These are phyloP conservation scores for Pugionium cornutum DNA, from an alignment of 345 rosid species.

Conservation along the genomic window DNA sequence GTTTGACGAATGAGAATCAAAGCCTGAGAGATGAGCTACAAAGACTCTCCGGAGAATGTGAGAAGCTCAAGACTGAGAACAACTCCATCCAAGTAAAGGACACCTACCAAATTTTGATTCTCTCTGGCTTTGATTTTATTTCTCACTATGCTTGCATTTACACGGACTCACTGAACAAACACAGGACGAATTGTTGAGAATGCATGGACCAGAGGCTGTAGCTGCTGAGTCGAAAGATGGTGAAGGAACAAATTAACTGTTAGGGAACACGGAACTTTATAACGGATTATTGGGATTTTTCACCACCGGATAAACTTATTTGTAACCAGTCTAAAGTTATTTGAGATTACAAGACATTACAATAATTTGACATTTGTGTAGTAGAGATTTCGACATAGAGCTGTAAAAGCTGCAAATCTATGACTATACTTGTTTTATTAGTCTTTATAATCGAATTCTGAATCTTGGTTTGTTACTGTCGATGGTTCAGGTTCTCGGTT, in stretches of 20 bases:
- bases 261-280: conserved; percentile 21
- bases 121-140: neutral
- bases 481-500: conserved; percentile 12
- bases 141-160: neutral
- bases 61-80: conserved; percentile 84
- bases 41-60: conserved; percentile 80
- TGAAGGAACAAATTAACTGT: conserved; percentile 46
- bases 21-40: conserved; percentile 75
- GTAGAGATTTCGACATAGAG: conserved; percentile 29
- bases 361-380: conserved; percentile 34
- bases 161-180: neutral
- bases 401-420: conserved; percentile 33
- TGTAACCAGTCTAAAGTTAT: conserved; percentile 31
- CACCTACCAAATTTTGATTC: neutral
- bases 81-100: conserved; percentile 65
- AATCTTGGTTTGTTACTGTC: conserved; percentile 32
- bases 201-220: conserved; percentile 76
- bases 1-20: conserved; percentile 59
- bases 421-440: conserved; percentile 31
- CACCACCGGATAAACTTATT: conserved; percentile 10
- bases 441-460: conserved; percentile 43
- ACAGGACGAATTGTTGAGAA: conserved; percentile 75
- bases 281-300: conserved; percentile 29
- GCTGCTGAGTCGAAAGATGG: conserved; percentile 47
- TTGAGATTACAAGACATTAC: conserved; percentile 32